Evolutionary conservation across 495 filamentous ascomycete genomes (phyloP), one percentile per base, ranked within the genome.

Genomic region (Penicillium angulare): DNA sequence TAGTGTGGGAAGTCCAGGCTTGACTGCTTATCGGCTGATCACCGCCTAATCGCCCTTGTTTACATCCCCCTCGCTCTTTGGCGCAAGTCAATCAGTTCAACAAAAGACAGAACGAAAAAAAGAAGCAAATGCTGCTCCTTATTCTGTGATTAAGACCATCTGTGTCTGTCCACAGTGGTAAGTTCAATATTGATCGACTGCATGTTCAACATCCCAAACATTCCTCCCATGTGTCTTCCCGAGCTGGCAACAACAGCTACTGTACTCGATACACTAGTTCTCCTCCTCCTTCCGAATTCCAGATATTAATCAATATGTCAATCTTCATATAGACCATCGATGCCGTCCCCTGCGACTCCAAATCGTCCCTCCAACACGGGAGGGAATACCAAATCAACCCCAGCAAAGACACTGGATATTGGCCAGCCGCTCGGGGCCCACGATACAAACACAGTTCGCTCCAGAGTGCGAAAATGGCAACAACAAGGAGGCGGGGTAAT

Each of bases 381-480:
- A 55, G 72, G 65, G 47, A 65, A 53, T 47, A 58, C 68, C 23
- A 74, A 69, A 60, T 52, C 60, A 12, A 63, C 67, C 13, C 68
- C 71, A 22, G 60, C 59, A 0, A 74, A 70, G 16, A 48, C 72
- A 7, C 51, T 81, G n/a, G 80, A 82, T 59, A 73, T 80, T 24
- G 80, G 80, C 3, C 59, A 64, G 8, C 71, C 78, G 2, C 60
- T 75, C 21, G 80, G 79, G 3, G 40, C 72, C 32, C 76, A 80
- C 48, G 81, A 84, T 52, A 81, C 78, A 1, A 78, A 79, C 18
- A 76, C 76, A n/a, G 87, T 90, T 8, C 77, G 79, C 41, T 81
- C 86, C 29, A 76, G 86, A 53, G 84, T 92, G 15, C 85, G 85
- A 39, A 77, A 81, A 70, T 92, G 88, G 88, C 88, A 92, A 55